These are phyloP conservation scores for Aspergillus egyptiacus DNA, from an alignment of 495 filamentous ascomycete genomes.

Conservation along the genomic window DNA sequence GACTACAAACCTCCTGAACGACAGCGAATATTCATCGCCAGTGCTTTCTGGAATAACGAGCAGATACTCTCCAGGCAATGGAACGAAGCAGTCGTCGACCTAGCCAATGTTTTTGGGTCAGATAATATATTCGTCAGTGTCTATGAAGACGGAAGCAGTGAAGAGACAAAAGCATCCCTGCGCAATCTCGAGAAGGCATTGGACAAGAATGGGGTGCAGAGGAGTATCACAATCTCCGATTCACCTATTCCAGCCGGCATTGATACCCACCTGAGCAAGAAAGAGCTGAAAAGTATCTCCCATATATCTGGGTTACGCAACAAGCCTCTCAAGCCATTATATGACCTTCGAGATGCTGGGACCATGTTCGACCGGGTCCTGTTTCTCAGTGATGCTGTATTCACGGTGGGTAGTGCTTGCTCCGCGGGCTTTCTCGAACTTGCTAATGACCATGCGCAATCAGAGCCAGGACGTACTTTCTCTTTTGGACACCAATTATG, in stretches of 20 bases:
- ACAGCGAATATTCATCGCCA: conserved; percentile 3
- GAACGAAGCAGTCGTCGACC: conserved; percentile 52
- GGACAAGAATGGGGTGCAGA: conserved; percentile 44
- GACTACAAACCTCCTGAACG: conserved; percentile 2
- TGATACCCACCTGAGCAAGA: conserved; percentile 16
- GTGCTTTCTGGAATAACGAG: conserved; percentile 57
- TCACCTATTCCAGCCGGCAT: conserved; percentile 49
- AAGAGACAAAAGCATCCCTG: conserved; percentile 61
- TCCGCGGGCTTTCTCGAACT: neutral
- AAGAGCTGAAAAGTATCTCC: conserved; percentile 59
- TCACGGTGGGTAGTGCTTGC: conserved; percentile 47
- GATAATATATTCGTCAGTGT: conserved; percentile 67
- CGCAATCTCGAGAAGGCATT: conserved; percentile 52
- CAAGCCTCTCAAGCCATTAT: conserved; percentile 41
- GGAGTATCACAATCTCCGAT: conserved; percentile 48
- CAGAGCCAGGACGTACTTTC: conserved; percentile 57
- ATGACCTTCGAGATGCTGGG: conserved; percentile 38
- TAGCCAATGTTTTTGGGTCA: conserved; percentile 51
- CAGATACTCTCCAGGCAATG: conserved; percentile 54
- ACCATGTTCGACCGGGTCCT: conserved; percentile 60
- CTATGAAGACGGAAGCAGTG: conserved; percentile 67
- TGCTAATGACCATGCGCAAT: neutral
- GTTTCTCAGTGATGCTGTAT: conserved; percentile 73
- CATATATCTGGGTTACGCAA: conserved; percentile 63
- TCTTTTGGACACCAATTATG: conserved; percentile 66